Base-by-base conservation (phyloP, 345 rosid species). In the Euphorbia tirucalli region DNA sequence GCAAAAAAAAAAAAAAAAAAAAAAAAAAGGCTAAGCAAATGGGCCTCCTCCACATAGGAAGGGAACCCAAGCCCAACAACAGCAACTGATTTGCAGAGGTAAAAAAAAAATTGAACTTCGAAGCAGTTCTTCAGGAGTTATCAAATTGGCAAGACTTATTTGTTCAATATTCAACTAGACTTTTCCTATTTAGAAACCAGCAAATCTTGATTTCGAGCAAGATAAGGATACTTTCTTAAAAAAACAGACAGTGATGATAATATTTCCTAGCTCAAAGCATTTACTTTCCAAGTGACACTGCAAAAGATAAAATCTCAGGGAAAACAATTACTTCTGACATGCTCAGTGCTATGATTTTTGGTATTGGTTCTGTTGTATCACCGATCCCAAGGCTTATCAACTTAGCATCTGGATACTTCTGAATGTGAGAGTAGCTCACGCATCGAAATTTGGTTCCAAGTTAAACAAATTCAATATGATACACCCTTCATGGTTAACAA, bases 351-450 rank as follows among this genome's bases (percentile, higher is more conserved):
- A 76, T 37, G 7, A 65, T 64, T 4, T 70, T 71, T 28, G 71
- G 79, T 48, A 76, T 22, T 22, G 79, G 75, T 65, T 70, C 75
- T 25, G 79, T 70, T n/a, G 79, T 71, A 49, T 76, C 79, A 35
- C 79, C 79, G 8, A 76, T 71, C 16, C 75, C 79, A 19, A 76
- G 75, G 66, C 75, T 71, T 56, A 76, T 65, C 75, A 76, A 70
- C 39, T 65, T 70, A 16, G 79, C 75, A 56, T 76, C 75, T 7
- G 75, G 79, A 43, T 43, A 64, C 37, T 71, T 70, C 73, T 63
- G 66, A 30, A 57, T 32, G 60, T 70, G 75, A n/a, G 28, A 46
- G 66, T 65, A 31, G 41, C 70, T 76, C 70, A 54, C 70, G 79
- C 39, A 56, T 11, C 18, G 74, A 64, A 28, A 76, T 76, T 75